These are phyloP conservation scores for Colletotrichum chrysophilum DNA, from an alignment of 2,329 filamentous ascomycete genomes.

Conservation along the genomic window DNA sequence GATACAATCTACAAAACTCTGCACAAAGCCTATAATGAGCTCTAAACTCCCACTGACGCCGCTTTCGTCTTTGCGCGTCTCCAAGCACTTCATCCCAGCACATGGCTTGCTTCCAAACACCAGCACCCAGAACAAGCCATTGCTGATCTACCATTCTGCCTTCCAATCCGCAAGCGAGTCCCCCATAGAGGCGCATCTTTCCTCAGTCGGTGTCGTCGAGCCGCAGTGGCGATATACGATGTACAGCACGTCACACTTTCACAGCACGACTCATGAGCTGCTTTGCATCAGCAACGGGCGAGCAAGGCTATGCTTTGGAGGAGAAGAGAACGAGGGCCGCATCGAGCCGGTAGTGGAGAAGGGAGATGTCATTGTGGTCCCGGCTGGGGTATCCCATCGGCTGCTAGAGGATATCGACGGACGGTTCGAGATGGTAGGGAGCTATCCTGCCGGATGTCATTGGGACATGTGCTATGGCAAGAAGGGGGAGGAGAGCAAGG, in stretches of 20 bases:
- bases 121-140: constrained; percentile 64
- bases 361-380: constrained; percentile 70
- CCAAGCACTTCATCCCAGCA: constrained; percentile 62
- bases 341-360: constrained; percentile 60
- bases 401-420: constrained; percentile 60
- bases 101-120: constrained; percentile 67
- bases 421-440: constrained; percentile 70
- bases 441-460: constrained; percentile 60
- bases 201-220: constrained; percentile 54
- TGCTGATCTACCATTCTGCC: constrained; percentile 69
- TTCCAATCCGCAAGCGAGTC: constrained; percentile 54
- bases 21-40: background rate
- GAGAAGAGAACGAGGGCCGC: constrained; percentile 61
- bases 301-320: constrained; percentile 70
- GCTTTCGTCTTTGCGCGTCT: constrained; percentile 58
- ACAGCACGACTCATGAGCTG: constrained; percentile 71
- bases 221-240: constrained; percentile 75
- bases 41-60: constrained; percentile 26
- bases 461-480: constrained; percentile 79
- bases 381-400: constrained; percentile 69
- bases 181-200: constrained; percentile 62
- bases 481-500: constrained; percentile 57
- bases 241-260: constrained; percentile 71
- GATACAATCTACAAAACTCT: background rate
- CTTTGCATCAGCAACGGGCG: constrained; percentile 63